These are phyloP conservation scores for Sorghum bicolor DNA, from an alignment of 176 grass and related monocot genomes.

Conservation along the genomic window Sorghum_bicolor_NCBIv3 NC_012875.2:55086001-55086500, in stretches of 20 bases:
- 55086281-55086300: neutral
- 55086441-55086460: neutral
- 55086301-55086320: neutral
- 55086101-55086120: too few relatives aligned
- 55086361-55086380: too few relatives aligned
- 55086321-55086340: neutral
- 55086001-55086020: neutral
- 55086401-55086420: neutral
- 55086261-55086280: neutral
- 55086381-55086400: neutral
- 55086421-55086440: too few relatives aligned
- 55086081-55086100: constrained; percentile 26
- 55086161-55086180: constrained; percentile 39
- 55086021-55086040: neutral
- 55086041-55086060: neutral
- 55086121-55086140: neutral
- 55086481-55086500: neutral
- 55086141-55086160: neutral
- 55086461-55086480: neutral
- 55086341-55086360: neutral
- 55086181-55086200: neutral
- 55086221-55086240: neutral
- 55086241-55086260: constrained; percentile 33
- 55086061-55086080: neutral
- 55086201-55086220: too few relatives aligned